Base-by-base conservation (phyloP, 129 eudicot genomes). In the Pittosporum tobira region DNA sequence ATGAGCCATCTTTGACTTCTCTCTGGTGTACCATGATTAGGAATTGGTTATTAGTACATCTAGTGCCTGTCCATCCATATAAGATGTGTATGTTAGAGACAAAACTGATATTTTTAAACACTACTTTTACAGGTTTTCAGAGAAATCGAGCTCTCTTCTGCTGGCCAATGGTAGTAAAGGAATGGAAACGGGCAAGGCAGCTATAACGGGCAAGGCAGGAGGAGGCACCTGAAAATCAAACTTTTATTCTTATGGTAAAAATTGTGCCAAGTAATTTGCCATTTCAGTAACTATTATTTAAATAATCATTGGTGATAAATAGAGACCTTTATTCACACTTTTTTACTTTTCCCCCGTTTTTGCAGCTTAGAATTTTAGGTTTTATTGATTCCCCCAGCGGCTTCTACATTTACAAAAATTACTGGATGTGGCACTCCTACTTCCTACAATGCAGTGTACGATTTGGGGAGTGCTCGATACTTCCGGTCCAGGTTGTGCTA, bases 131-230 rank as follows among this genome's bases (percentile, higher is more conserved):
- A 61, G 65, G 53, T 61, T 61, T 42, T 61, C 65, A 2, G 34
- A 27, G 37, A 43, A 23, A 22, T 9, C 65, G 12, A 29, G n/a
- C 12, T 25, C 65, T 24, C 36, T 10, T 3, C 4, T 14, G 16
- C 54, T 37, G 8, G 24, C 28, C 1, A 58, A 58, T 24, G 63
- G 63, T 15, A 36, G 11, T 4, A 24, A 40, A 58, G 49, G 28
- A 22, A 58, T 58, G 22, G 63, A 58, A 22, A 21, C 63, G 19
- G 63, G 22, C 49, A 58, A 58, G 50, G 24, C 34, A 38, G 63
- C 50, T 58, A 38, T 58, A 22, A 2, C 49, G 23, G 44, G 44
- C 34, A 15, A 58, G 63, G 63, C 63, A 20, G 63, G 31, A 37
- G 63, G 63, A 38, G 34, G 29, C 28, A 11, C 55, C 55, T 49